phyloP scores from a whole-genome alignment of 257 asterid genomes.

The Catharanthus roseus region DNA sequence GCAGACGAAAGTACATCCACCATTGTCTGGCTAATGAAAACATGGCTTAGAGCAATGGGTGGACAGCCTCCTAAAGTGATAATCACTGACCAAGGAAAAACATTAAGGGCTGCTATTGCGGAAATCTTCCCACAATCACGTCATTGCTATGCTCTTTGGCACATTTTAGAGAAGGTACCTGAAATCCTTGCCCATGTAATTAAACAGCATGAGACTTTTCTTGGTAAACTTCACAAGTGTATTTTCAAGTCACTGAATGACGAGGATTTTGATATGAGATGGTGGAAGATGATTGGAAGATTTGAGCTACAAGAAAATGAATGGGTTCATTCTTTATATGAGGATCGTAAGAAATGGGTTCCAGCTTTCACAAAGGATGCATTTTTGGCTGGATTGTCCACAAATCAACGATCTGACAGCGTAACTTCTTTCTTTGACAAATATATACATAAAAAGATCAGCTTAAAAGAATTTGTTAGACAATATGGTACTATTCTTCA shows the following conservation, averaged over 20 bases:
- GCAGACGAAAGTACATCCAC: slow-evolving; percentile 78
- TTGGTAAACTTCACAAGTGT: slow-evolving; percentile 75
- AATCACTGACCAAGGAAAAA: slow-evolving; percentile 69
- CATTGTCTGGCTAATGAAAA: slow-evolving; percentile 85
- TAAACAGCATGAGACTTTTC: slow-evolving; percentile 57
- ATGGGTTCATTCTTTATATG: slow-evolving; percentile 80
- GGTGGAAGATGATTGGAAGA: slow-evolving; percentile 97
- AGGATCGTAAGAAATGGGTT: slow-evolving; percentile 79
- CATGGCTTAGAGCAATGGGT: slow-evolving; percentile 92
- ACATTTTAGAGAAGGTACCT: slow-evolving; percentile 64
- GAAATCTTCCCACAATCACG: slow-evolving; percentile 66
- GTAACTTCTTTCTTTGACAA: slow-evolving; percentile 72
- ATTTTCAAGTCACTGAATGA: slow-evolving; percentile 73
- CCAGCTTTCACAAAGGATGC: slow-evolving; percentile 68
- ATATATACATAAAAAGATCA: slow-evolving; percentile 76
- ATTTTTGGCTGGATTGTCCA: slow-evolving; percentile 80
- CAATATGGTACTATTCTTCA: slow-evolving; percentile 78
- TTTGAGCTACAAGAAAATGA: slow-evolving; percentile 87
- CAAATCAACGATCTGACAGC: slow-evolving; percentile 77
- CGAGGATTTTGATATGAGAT: slow-evolving; percentile 86
- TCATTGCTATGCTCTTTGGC: slow-evolving; percentile 90
- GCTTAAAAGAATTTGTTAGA: slow-evolving; percentile 78
- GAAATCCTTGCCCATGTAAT: slow-evolving; percentile 66
- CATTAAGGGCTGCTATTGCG: slow-evolving; percentile 60
- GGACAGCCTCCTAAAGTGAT: slow-evolving; percentile 76